phyloP scores from a whole-genome alignment of 1,139 yeast genomes.

The Blastobotrys serpentis region DNA sequence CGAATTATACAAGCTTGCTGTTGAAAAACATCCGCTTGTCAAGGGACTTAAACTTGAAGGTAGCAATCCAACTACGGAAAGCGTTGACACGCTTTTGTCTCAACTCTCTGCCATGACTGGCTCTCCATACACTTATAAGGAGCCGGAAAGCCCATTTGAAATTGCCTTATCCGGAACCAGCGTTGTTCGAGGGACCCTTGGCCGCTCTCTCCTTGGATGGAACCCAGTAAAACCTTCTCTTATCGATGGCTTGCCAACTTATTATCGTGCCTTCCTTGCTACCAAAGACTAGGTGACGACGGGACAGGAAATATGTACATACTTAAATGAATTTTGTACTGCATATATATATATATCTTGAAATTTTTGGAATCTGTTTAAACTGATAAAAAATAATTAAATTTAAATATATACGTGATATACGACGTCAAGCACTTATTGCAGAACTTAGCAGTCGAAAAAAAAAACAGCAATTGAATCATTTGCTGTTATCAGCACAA shows the following conservation, averaged over 20 bases:
- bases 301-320: not conserved
- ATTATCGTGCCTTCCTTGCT: conserved; percentile 8
- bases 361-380: no score
- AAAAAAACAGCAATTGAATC: no score
- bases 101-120: conserved; percentile 4
- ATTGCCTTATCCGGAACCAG: conserved; percentile 10
- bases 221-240: conserved; percentile 10
- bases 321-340: not conserved
- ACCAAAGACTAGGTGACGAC: no score
- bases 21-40: conserved; percentile 10
- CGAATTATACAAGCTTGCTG: conserved; percentile 10
- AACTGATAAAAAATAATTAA: no score
- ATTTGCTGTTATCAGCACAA: conserved; percentile 4
- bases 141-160: conserved; percentile 5
- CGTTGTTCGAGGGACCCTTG: conserved; percentile 9
- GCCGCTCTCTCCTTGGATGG: conserved; percentile 9
- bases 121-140: conserved; percentile 1
- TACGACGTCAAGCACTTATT: no score
- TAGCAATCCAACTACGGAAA: conserved; percentile 8
- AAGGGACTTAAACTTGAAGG: conserved; percentile 11
- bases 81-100: conserved; percentile 10
- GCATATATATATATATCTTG: not conserved
- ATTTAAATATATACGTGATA: no score
- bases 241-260: conserved; percentile 9
- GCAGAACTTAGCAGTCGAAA: no score